Evolutionary conservation across 2,329 filamentous ascomycete species (phyloP).

Genomic region (Trichoderma afroharzianum): DNA sequence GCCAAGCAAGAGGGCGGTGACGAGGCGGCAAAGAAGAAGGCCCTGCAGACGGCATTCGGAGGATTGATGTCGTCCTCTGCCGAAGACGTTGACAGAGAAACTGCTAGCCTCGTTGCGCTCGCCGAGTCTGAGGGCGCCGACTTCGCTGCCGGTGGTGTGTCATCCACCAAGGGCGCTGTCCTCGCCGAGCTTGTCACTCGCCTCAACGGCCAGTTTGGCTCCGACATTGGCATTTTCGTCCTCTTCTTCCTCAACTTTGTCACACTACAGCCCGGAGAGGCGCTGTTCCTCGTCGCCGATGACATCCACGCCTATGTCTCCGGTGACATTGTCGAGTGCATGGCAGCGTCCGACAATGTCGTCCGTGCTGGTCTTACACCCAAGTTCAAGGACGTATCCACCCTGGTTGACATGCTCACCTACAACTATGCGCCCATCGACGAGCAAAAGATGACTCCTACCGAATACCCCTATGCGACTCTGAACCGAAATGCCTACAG

Average conservation of each 20-base stretch:
- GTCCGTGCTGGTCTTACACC: constrained; percentile 96
- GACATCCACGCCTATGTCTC: constrained; percentile 95
- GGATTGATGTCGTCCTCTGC: constrained; percentile 75
- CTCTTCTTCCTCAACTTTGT: constrained; percentile 98
- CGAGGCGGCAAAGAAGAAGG: constrained; percentile 68
- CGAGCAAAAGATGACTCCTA: constrained; percentile 87
- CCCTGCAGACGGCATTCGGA: constrained; percentile 70
- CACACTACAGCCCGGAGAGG: constrained; percentile 80
- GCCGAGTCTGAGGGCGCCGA: constrained; percentile 63
- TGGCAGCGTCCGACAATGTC: constrained; percentile 98
- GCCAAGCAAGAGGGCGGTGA: constrained; percentile 39
- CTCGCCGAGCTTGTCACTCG: constrained; percentile 74
- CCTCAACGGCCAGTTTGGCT: constrained; percentile 78
- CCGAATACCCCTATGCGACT: constrained; percentile 79
- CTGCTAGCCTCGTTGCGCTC: constrained; percentile 65
- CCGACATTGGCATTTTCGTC: constrained; percentile 89
- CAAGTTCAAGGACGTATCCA: constrained; percentile 95
- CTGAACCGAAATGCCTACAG: constrained; percentile 80
- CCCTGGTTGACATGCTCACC: constrained; percentile 84
- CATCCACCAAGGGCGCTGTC: constrained; percentile 64
- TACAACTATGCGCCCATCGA: constrained; percentile 94
- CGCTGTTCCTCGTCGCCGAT: constrained; percentile 92
- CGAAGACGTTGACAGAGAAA: constrained; percentile 51
- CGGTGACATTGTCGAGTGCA: constrained; percentile 96
- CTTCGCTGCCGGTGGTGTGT: constrained; percentile 72